Evolutionary conservation across 768 basidiomycete genomes (phyloP), one percentile per base, ranked within the genome.

Genomic region (Neoboletus magnificus): DNA sequence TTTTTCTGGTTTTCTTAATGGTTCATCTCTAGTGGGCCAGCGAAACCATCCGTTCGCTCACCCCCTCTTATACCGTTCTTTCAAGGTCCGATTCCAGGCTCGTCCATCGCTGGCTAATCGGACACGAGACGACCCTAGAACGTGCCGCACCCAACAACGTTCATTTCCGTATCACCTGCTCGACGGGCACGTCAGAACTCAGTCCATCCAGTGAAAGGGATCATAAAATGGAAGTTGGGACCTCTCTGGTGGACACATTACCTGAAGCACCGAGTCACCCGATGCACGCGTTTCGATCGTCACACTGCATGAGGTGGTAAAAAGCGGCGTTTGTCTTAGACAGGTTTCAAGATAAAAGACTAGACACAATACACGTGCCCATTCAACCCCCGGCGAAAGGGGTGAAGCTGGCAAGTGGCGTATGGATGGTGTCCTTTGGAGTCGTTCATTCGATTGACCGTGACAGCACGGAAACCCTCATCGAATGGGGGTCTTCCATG

Each of bases 1-100:
- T 41, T 48, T 50, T 33, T 40, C 18, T 39, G 40, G 51, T 48
- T 57, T 67, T 48, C 58, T 55, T 59, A 68, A 58, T 61, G 30
- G 56, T 66, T 66, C 66, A 67, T 67, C 22, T 69, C 59, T 68
- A 56, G 46, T 66, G 66, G 66, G 66, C 66, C 67, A 39, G 33
- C 44, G 50, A 54, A 30, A 54, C 55, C 27, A 16, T 48, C 42
- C 37, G 20, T 29, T 25, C 11, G 25, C 48, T 50, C 46, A 29
- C 40, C 48, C 54, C 23, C 27, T 69, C 64, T 68, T 67, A 67
- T 67, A 69, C 57, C 6, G 13, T 41, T 35, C 64, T 52, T 66
- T 66, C 61, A 54, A 57, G 56, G 53, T 66, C 66, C 66, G 66
- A 60, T 23, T 29, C 42, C 32, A 39, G 27, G 40, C 29, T 27